Evolutionary conservation across 2,329 filamentous ascomycete genomes (phyloP).

Genomic region (Orbilia oligospora): DNA sequence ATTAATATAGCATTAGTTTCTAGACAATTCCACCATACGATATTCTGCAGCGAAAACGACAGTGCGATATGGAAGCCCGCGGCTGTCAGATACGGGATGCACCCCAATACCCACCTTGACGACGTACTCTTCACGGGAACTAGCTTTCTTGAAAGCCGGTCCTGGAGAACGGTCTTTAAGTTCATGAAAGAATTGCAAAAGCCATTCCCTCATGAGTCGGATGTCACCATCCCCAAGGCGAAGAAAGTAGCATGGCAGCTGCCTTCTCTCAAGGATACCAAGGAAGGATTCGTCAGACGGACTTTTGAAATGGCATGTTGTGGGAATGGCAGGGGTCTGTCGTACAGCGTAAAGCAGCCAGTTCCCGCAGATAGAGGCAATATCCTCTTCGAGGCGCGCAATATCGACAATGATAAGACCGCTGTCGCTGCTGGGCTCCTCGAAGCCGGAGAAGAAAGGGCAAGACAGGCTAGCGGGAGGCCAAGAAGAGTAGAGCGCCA

Average conservation of each 20-base stretch:
- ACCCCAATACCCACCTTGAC: constrained; percentile 62
- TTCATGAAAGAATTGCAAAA: constrained; percentile 62
- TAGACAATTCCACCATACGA: constrained; percentile 62
- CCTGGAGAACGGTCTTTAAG: constrained; percentile 63
- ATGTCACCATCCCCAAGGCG: constrained; percentile 60
- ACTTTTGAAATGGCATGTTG: constrained; percentile 60
- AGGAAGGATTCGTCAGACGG: constrained; percentile 61
- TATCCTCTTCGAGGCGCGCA: constrained; percentile 58
- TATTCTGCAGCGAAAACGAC: constrained; percentile 64
- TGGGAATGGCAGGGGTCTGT: constrained; percentile 52
- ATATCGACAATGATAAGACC: constrained; percentile 48
- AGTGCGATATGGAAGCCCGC: constrained; percentile 62
- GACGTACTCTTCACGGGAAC: constrained; percentile 63
- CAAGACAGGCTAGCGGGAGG: constrained; percentile 60
- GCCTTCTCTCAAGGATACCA: constrained; percentile 61
- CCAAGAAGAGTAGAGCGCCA: constrained; percentile 59
- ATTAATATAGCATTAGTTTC: constrained; percentile 63
- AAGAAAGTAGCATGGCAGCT: constrained; percentile 61
- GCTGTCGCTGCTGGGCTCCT: constrained; percentile 48
- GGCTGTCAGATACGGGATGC: constrained; percentile 62
- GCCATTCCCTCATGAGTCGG: constrained; percentile 58
- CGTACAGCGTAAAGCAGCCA: constrained; percentile 57
- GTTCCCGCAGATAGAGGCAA: constrained; percentile 55
- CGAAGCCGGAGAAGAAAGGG: constrained; percentile 51
- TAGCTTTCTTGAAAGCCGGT: constrained; percentile 62